Evolutionary conservation across 1,139 yeast species (phyloP).

Genomic region (Candida sanyaensis): DNA sequence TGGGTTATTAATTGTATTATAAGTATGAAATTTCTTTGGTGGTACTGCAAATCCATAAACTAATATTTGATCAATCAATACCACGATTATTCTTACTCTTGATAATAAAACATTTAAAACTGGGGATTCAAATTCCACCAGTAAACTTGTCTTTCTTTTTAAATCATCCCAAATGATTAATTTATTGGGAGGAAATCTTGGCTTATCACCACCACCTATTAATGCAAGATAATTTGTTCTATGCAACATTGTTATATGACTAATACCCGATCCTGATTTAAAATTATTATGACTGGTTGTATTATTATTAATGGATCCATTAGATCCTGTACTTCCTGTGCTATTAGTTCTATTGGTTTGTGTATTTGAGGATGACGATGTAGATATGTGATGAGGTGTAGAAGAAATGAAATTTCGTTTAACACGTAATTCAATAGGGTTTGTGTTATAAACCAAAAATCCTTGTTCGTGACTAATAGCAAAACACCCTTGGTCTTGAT

Average conservation of each 20-base stretch:
- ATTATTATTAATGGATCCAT: not conserved
- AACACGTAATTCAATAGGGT: constrained; percentile 82
- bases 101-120: constrained; percentile 75
- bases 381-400: not conserved
- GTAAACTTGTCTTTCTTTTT: constrained; percentile 72
- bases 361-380: constrained; percentile 1
- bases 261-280: constrained; percentile 58
- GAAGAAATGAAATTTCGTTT: constrained; percentile 50
- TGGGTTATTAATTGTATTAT: constrained; percentile 72
- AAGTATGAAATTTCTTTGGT: constrained; percentile 67
- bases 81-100: constrained; percentile 72
- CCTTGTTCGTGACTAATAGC: constrained; percentile 83
- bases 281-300: not conserved
- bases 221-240: constrained; percentile 87
- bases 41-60: constrained; percentile 82
- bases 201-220: constrained; percentile 85
- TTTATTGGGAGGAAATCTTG: constrained; percentile 75
- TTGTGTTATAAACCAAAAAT: constrained; percentile 82
- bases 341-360: constrained; percentile 8
- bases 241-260: constrained; percentile 78
- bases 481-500: constrained; percentile 90
- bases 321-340: constrained; percentile 7
- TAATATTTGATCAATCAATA: constrained; percentile 64
- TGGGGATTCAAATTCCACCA: constrained; percentile 73
- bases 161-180: constrained; percentile 90